Evolutionary conservation across 177 flowering plant genomes (phyloP).

Genomic region (Vitis hybrid): DNA sequence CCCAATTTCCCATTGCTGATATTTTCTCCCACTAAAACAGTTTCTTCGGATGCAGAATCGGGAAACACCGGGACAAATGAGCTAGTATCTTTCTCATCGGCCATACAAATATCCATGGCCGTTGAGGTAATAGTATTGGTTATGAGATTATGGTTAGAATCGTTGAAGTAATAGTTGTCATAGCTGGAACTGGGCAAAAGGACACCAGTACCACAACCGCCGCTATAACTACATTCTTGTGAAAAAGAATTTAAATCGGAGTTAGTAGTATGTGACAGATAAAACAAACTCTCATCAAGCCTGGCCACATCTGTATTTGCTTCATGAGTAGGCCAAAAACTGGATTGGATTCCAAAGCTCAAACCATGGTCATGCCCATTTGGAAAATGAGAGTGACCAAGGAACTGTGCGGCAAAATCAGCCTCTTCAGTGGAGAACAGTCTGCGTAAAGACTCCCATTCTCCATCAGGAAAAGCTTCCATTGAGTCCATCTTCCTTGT

Average conservation of each 20-base stretch:
- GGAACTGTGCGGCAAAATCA: constrained; percentile 16
- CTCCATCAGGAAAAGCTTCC: constrained; percentile 49
- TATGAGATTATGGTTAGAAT: constrained; percentile 3
- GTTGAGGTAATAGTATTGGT: neutral
- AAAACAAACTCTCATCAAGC: constrained; percentile 11
- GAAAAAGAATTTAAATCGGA: constrained; percentile 16
- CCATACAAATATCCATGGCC: constrained; percentile 16
- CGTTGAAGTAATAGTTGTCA: constrained; percentile 7
- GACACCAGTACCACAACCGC: constrained; percentile 7
- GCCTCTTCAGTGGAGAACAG: constrained; percentile 38
- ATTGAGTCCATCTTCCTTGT: constrained; percentile 42
- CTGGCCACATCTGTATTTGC: constrained; percentile 5
- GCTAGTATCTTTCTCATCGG: constrained; percentile 8
- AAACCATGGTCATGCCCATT: constrained; percentile 2
- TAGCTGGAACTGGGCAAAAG: constrained; percentile 18
- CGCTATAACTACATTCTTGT: constrained; percentile 23
- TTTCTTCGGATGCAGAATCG: constrained; percentile 17
- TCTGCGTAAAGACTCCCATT: constrained; percentile 44
- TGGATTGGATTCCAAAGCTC: constrained; percentile 8
- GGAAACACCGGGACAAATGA: constrained; percentile 15
- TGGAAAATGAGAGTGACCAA: constrained; percentile 10
- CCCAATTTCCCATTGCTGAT: constrained; percentile 2
- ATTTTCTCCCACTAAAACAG: constrained; percentile 4
- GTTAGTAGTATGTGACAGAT: constrained; percentile 11
- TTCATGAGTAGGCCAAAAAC: constrained; percentile 12